A percentile compares a stretch with the other conserved stretches of the same genome.
Evolutionary conservation across 2,329 filamentous ascomycete species (phyloP).

Genomic region (Phyllosticta citrichinensis): DNA sequence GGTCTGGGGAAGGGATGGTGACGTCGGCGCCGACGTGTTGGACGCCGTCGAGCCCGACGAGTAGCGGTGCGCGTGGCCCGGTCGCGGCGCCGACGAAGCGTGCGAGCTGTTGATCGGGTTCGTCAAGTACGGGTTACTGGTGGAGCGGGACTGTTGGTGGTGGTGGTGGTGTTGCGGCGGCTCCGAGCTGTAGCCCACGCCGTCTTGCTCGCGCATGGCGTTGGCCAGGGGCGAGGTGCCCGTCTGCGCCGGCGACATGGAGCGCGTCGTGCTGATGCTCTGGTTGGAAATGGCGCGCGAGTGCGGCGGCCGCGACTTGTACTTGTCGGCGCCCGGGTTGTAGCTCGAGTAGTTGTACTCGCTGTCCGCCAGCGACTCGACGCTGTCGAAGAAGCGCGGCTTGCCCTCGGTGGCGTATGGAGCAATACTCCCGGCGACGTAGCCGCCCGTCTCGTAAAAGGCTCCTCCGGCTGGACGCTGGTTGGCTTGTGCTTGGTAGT

Average conservation of each 20-base stretch:
- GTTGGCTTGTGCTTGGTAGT: constrained; percentile 53
- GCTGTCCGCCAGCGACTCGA: constrained; percentile 27
- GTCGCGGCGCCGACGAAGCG: background rate
- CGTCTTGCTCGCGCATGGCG: background rate
- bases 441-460: constrained; percentile 24
- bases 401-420: constrained; percentile 22
- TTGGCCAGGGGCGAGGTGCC: constrained; percentile 1
- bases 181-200: background rate
- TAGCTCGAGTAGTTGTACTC: constrained; percentile 15
- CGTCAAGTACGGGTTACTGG: background rate
- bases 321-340: constrained; percentile 11
- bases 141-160: background rate
- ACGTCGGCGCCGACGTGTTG: background rate
- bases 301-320: constrained; percentile 16
- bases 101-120: background rate
- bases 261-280: constrained; percentile 3
- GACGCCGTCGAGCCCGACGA: background rate
- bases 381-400: constrained; percentile 23
- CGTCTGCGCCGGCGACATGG: constrained; percentile 1
- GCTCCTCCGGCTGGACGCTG: constrained; percentile 37
- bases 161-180: background rate
- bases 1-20: constrained; percentile 1
- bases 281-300: constrained; percentile 19
- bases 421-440: constrained; percentile 7
- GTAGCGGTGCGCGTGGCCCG: background rate